Base-by-base conservation (phyloP, 2,329 filamentous ascomycete species). In the Exserohilum turcica region DNA sequence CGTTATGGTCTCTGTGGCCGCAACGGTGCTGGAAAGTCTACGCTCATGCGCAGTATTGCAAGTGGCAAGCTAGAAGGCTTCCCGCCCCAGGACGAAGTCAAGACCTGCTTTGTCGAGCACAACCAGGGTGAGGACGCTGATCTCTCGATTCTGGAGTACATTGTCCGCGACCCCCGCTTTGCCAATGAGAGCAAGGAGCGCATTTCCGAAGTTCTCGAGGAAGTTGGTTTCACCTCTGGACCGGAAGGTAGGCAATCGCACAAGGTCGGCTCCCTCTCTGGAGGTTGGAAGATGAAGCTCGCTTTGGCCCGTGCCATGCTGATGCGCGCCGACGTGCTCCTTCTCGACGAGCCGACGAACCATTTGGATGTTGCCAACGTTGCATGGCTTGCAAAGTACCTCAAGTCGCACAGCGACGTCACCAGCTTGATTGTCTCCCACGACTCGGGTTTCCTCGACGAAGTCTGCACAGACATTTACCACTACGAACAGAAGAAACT, bases 251-350 rank as follows among this genome's bases (percentile, higher is more conserved):
- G 91, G 56, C 94, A 97, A 76, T 84, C 87, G 5, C 86, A 97
- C 74, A 90, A 89, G 67, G 94, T 99, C 54, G 94, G 94, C 65
- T 97, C 93, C 16, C 79, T 99, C 31, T 97, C 94, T 37, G 94
- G 94, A 78, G 94, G 94, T 73, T 99, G 94, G 94, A 97, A 97
- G 85, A 99, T 99, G 94, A 99, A 99, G 86, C 81, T 99, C 57
- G 94, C 94, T 62, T 79, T 99, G 75, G 94, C 94, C 46, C 86
- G 94, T 68, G 94, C 94, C 60, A 97, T 99, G 92, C 84, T 99
- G 69, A 90, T 94, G 82, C 90, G 88, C 71, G 93, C 94, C n/a
- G 94, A 99, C 74, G 92, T 99, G 44, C 84, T 99, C 53, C 82
- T 99, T 45, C 86, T 99, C 52, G 94, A 99, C 83, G 94, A 99